Conservation (phyloP, 768 basidiomycete species). For the Pleurotus salmoneostramineus region DNA sequence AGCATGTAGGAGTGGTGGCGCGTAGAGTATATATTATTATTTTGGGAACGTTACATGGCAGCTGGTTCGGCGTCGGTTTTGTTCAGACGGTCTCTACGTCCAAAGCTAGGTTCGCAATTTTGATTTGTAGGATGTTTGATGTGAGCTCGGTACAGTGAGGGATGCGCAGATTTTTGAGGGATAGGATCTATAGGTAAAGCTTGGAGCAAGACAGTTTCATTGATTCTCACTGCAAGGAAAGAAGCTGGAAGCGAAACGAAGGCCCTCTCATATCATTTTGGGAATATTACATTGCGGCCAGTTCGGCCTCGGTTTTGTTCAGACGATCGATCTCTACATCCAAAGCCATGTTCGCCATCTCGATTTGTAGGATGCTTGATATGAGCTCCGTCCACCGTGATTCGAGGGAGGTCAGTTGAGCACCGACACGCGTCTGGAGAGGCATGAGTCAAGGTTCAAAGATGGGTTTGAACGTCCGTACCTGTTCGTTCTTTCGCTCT, state of each 20-base stretch:
- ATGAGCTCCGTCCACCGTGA: slow-evolving; percentile 92
- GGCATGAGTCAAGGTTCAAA: neutral
- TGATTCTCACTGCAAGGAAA: too few species aligned
- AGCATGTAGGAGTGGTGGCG: too few species aligned
- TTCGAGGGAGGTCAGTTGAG: slow-evolving; percentile 78
- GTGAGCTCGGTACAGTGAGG: too few species aligned
- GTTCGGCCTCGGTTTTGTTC: slow-evolving; percentile 55
- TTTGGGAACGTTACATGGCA: slow-evolving; percentile 9
- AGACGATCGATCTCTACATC: slow-evolving; percentile 74
- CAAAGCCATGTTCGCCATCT: slow-evolving; percentile 90
- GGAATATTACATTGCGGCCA: slow-evolving; percentile 28
- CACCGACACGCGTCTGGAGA: slow-evolving; percentile 67
- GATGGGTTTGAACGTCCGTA: slow-evolving; percentile 22
- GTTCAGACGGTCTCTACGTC: slow-evolving; percentile 73
- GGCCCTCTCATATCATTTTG: too few species aligned
- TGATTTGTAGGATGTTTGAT: slow-evolving; percentile 86
- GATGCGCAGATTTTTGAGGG: too few species aligned
- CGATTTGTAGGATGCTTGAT: slow-evolving; percentile 87
- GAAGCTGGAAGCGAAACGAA: too few species aligned
- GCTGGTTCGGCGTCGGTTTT: slow-evolving; percentile 60
- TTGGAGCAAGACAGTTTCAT: too few species aligned
- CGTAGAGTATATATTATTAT: too few species aligned
- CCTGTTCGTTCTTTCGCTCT: slow-evolving; percentile 84
- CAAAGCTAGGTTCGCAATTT: slow-evolving; percentile 90
- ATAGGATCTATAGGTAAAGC: too few species aligned